Base-by-base conservation (phyloP, 1,139 yeast species). In the Geotrichum cucujoidarum region DNA sequence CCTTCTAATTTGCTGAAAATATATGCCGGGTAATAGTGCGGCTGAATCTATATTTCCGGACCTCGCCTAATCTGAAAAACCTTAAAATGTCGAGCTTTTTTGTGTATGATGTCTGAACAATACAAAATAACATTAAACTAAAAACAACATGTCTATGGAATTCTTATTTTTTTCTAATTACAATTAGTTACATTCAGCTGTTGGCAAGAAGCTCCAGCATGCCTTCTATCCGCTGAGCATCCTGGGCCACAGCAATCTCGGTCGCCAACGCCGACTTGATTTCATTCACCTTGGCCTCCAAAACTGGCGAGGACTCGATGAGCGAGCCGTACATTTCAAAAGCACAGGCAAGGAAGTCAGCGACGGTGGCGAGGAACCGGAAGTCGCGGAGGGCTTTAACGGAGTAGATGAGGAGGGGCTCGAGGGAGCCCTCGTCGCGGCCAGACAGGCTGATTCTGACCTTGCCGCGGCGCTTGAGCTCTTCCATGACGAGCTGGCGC, bases 171-270 rank as follows among this genome's bases (percentile, higher is more conserved):
- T 18, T 25, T 37, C 37, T 31, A 39, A 32, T 33, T 40, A 35
- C 21, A 27, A 5, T 43, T 31, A 39, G 25, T 33, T 40, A 35
- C 21, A 27, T 16, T 43, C 45, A 51, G 34, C 50, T 36, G 21
- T 37, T 43, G 24, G 75, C 79, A 58, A 90, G 73, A 57, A 92
- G 68, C 66, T 88, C 94, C 59, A 92, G 73, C 97, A 92, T 92
- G 52, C 98, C 98, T 59, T 85, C 88, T 44, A 92, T 81, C 63
- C 81, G 84, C 65, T 83, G 84, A 7, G 97, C 95, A 63, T 90
- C 95, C 62, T 81, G 80, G 41, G 96, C 87, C 60, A 83, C 82
- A 51, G 73, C 75, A 36, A 89, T 80, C 67, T 90, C 97, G 32
- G 70, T 64, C 51, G 76, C 76, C 38, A 90, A 75, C 60, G 78